Evolutionary conservation across 164 flowering plant genomes (phyloP), one percentile per base, ranked within the genome.

Genomic region (Nymphaea colorata): DNA sequence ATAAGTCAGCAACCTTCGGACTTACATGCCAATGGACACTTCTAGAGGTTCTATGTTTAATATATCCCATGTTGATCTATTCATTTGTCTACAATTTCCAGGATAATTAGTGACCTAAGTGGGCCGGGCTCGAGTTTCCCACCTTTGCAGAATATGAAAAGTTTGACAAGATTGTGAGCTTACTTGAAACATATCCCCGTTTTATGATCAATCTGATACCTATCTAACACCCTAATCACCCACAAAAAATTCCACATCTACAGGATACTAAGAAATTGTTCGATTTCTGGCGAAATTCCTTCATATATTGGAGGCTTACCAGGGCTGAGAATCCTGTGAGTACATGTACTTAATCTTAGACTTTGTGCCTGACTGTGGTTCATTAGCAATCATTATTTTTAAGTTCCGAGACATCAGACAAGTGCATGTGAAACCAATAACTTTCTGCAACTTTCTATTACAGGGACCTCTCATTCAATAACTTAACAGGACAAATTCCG

Each of bases 71-170:
- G 53, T 25, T 25, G 36, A 25, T 25, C 5, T 5, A 5, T 45
- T 45, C 53, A 45, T 45, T 5, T 5, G 7, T 64, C 43, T 55
- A 68, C 67, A 5, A 66, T 41, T 69, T 60, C 43, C 78, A 87
- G 92, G 92, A 87, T 87, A 77, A 83, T 90, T 62, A 65, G 88
- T 67, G 97, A 87, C 76, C 76, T 90, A 73, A 75, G 55, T 18
- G 89, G 84, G 59, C 53, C 87, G 45, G 70, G 68, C 61, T 68
- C 72, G 42, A 41, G 16, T 16, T 83, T 90, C 64, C 96, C 97
- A 7, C 72, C 83, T 71, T 69, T 90, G 70, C 65, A 51, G 69
- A 65, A 69, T 51, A 55, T 82, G 87, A 73, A 1, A 65, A 61
- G 61, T 0, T 8, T 90, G 73, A 5, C 63, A 60, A 2, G 4